phyloP scores from a whole-genome alignment of 2,329 filamentous ascomycete genomes.

The Hypomyces rosellus region DNA sequence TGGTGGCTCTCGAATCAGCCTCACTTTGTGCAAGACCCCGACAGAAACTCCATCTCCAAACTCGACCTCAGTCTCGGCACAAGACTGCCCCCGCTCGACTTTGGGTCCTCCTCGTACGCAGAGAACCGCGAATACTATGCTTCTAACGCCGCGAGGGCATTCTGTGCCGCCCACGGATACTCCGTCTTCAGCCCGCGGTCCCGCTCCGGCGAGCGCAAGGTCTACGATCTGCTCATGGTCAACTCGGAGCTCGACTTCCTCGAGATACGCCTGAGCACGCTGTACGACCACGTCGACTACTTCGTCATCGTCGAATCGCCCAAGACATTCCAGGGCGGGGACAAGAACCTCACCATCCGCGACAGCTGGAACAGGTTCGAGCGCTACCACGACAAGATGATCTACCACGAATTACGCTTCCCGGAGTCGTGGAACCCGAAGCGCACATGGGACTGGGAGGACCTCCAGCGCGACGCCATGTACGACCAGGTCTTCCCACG shows the following conservation, averaged over 20 bases:
- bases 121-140: slow-evolving; percentile 22
- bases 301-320: slow-evolving; percentile 57
- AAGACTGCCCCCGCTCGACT: slow-evolving; percentile 21
- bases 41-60: slow-evolving; percentile 18
- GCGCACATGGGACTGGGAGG: slow-evolving; percentile 45
- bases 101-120: slow-evolving; percentile 12
- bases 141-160: slow-evolving; percentile 20
- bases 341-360: slow-evolving; percentile 48
- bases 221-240: slow-evolving; percentile 53
- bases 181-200: slow-evolving; percentile 21
- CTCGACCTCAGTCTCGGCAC: slow-evolving; percentile 11
- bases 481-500: slow-evolving; percentile 49
- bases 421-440: slow-evolving; percentile 33
- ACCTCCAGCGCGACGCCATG: slow-evolving; percentile 50
- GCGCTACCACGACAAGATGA: slow-evolving; percentile 53
- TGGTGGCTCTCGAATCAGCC: slow-evolving; percentile 16
- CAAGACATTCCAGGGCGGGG: slow-evolving; percentile 50
- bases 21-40: slow-evolving; percentile 12
- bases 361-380: slow-evolving; percentile 47
- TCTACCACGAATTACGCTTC: slow-evolving; percentile 49
- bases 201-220: slow-evolving; percentile 22
- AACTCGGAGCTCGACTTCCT: slow-evolving; percentile 60
- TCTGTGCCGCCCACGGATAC: slow-evolving; percentile 29
- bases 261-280: slow-evolving; percentile 55
- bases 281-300: slow-evolving; percentile 55